A percentile compares a stretch with the other conserved stretches of the same genome.
phyloP scores from a whole-genome alignment of 257 asterid species.

The Echium plantagineum region DNA sequence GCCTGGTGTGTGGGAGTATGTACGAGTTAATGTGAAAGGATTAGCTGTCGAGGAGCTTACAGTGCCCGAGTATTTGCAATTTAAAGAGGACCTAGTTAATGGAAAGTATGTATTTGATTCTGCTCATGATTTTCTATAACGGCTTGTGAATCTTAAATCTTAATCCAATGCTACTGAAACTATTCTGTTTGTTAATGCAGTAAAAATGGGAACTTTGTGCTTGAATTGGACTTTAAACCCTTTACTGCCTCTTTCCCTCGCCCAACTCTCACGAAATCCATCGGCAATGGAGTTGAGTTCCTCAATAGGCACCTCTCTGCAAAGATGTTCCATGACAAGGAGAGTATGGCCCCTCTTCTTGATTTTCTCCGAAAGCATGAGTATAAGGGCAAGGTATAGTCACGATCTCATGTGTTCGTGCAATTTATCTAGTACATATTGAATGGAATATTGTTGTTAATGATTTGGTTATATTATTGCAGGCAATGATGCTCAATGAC shows the following conservation, averaged over 20 bases:
- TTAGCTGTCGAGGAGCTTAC: slow-evolving; percentile 66
- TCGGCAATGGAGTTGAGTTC: slow-evolving; percentile 96
- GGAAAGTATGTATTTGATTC: slow-evolving; percentile 40
- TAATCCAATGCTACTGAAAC: not conserved
- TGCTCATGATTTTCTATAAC: not conserved
- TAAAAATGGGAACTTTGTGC: slow-evolving; percentile 61
- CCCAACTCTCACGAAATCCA: slow-evolving; percentile 88
- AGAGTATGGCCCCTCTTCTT: slow-evolving; percentile 87
- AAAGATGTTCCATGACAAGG: slow-evolving; percentile 89
- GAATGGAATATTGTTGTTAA: not conserved
- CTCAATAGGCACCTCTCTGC: slow-evolving; percentile 96
- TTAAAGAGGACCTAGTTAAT: slow-evolving; percentile 82
- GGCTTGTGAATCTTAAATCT: not conserved
- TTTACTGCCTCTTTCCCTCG: slow-evolving; percentile 81
- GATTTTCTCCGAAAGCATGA: slow-evolving; percentile 71
- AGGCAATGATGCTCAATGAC: slow-evolving; percentile 83
- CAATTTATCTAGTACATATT: not conserved
- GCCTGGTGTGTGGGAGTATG: slow-evolving; percentile 93
- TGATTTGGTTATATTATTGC: slow-evolving; percentile 9
- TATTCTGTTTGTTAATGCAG: slow-evolving; percentile 30
- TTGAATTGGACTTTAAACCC: slow-evolving; percentile 93
- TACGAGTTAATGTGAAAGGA: slow-evolving; percentile 61
- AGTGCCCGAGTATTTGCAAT: slow-evolving; percentile 69
- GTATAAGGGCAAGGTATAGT: slow-evolving; percentile 68
- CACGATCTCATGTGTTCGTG: not conserved